Evolutionary conservation across 495 filamentous ascomycete species (phyloP).

Genomic region (Xylaria cubensis): DNA sequence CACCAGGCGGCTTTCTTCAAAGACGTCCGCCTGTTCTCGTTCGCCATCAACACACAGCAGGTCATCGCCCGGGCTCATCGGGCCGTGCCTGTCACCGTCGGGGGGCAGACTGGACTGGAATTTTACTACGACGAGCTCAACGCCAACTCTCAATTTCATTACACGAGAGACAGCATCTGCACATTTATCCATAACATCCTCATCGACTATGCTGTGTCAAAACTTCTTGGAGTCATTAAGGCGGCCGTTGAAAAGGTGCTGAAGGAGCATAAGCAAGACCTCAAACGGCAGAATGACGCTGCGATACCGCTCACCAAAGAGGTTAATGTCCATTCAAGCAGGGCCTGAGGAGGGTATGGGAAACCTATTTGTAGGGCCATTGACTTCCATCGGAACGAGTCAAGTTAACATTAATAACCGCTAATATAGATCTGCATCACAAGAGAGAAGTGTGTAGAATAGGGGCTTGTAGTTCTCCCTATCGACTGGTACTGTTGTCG

Average conservation of each 20-base stretch:
- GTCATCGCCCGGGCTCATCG: neutral
- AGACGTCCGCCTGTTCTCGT: neutral
- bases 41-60: constrained; percentile 1
- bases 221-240: neutral
- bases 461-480: neutral
- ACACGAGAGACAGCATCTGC: neutral
- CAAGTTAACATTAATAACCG: neutral
- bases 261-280: neutral
- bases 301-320: neutral
- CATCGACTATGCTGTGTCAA: neutral
- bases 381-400: neutral
- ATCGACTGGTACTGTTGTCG: neutral
- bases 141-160: neutral
- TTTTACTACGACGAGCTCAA: neutral
- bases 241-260: neutral
- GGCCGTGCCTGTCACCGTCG: neutral
- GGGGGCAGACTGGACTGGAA: neutral
- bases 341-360: neutral
- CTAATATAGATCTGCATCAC: neutral
- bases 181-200: neutral
- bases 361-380: neutral
- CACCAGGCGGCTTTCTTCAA: neutral
- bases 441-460: neutral
- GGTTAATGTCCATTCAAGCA: neutral
- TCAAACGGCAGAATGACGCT: neutral